A percentile compares a stretch with the other conserved stretches of the same genome.
Evolutionary conservation across 257 asterid species (phyloP).

Genomic region (Rubia yunnanensis): DNA sequence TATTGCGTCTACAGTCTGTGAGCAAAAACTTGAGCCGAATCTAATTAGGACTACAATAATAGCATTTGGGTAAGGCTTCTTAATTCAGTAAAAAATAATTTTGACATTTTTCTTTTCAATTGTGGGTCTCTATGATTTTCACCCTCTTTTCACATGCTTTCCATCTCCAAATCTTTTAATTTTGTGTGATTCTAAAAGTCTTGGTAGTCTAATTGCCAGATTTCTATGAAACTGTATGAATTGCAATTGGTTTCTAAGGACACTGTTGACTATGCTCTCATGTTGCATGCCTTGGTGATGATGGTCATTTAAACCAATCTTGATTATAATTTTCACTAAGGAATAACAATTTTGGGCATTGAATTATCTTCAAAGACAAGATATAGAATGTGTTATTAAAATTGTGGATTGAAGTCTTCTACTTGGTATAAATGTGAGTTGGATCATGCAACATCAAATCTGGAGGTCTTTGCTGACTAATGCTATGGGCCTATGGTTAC

Average conservation of each 20-base stretch:
- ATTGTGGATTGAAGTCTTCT: neutral
- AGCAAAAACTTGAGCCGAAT: slow-evolving; percentile 52
- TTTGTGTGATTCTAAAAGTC: neutral
- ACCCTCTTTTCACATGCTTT: neutral
- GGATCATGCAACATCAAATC: neutral
- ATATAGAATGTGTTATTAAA: neutral
- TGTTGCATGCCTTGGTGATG: neutral
- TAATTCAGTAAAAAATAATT: neutral
- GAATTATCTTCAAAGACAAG: neutral
- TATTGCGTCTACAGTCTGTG: slow-evolving; percentile 42
- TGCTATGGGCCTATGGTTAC: neutral
- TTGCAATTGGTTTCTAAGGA: neutral
- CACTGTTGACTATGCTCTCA: neutral
- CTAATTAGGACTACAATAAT: slow-evolving; percentile 55
- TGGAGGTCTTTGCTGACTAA: neutral
- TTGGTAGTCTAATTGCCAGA: neutral
- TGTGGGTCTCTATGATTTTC: neutral
- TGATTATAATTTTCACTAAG: neutral
- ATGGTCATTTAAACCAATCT: neutral
- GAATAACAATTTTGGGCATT: neutral
- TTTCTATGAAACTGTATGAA: neutral
- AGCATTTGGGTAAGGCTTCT: slow-evolving; percentile 62
- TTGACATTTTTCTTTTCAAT: neutral
- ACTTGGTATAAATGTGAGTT: neutral
- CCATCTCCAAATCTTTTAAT: neutral